Evolutionary conservation across 495 filamentous ascomycete species (phyloP), one percentile per base, ranked within the genome.

Genomic region (Neurospora sp.): DNA sequence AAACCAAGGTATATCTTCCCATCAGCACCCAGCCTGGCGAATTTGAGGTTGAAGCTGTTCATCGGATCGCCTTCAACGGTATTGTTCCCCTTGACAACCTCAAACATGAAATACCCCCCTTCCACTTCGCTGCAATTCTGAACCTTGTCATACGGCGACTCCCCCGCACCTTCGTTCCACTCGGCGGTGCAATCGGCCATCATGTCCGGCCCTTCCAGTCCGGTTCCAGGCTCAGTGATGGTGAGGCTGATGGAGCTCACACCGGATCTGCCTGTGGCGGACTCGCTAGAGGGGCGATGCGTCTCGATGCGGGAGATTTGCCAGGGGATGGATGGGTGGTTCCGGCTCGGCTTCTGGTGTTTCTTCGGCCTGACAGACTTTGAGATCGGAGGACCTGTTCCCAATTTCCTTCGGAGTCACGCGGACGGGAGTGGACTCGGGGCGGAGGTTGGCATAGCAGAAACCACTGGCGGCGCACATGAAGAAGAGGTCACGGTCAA

Each of bases 211-310:
- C 22, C 20, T 1, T 31, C 22, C 0, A 27, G 6, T 10, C 45
- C 45, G 0, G 41, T 71, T 10, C 72, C 69, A 0, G 40, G 70
- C 35, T 74, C 73, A 5, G 73, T 69, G 70, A 74, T 72, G 70
- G 53, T 61, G 20, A 72, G 10, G 61, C 31, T 74, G 12, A 74
- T 35, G 71, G 31, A 68, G 14, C 27, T 68, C 22, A 53, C 14
- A 3, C 70, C 48, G 12, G 40, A 41, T 22, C 27, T 72, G 20
- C 71, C 73, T 0, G 45, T 27, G n/a, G 45, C 20, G 38, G 70
- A 41, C 1, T 35, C 40, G 20, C 40, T 42, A 0, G 70, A 74
- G 5, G 73, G 70, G 4, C 71, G 45, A 22, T 41, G 59, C 0
- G 73, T 74, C 1, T 18, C 38, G 18, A 74, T 41, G 20, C 4